A percentile compares a stretch with the other conserved stretches of the same genome.
Evolutionary conservation across 345 rosid species (phyloP).

Genomic region (Excoecaria cochinchinensis): DNA sequence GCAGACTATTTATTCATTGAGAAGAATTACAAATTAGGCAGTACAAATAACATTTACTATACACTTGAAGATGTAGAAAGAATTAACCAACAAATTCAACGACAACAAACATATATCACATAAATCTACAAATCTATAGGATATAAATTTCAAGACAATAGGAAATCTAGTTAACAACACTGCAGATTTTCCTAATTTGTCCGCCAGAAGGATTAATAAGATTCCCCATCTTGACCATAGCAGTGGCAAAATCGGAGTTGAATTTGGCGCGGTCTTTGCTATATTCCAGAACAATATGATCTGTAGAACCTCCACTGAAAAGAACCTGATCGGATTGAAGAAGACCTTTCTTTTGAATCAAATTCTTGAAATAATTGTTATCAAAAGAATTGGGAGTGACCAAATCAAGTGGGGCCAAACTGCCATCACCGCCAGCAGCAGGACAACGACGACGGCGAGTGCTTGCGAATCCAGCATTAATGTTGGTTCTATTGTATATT

Average conservation of each 20-base stretch:
- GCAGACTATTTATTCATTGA: not conserved
- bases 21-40: not conserved
- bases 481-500: conserved; percentile 71
- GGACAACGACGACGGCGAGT: conserved; percentile 52
- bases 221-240: conserved; percentile 34
- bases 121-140: not conserved
- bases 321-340: conserved; percentile 76
- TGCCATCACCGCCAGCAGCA: conserved; percentile 48
- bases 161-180: conserved; percentile 7
- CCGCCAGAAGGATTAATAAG: conserved; percentile 28
- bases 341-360: conserved; percentile 55
- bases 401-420: conserved; percentile 65
- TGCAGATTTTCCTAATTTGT: conserved; percentile 25
- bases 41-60: not conserved
- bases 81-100: not conserved
- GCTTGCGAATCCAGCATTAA: conserved; percentile 55
- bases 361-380: conserved; percentile 69
- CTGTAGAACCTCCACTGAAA: conserved; percentile 58
- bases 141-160: not conserved
- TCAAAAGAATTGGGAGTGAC: conserved; percentile 56
- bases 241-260: conserved; percentile 16
- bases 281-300: conserved; percentile 17
- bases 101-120: not conserved
- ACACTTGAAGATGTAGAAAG: not conserved
- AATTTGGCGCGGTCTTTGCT: conserved; percentile 8